phyloP scores from a whole-genome alignment of 2,329 filamentous ascomycete species.

The Botrytis elliptica region DNA sequence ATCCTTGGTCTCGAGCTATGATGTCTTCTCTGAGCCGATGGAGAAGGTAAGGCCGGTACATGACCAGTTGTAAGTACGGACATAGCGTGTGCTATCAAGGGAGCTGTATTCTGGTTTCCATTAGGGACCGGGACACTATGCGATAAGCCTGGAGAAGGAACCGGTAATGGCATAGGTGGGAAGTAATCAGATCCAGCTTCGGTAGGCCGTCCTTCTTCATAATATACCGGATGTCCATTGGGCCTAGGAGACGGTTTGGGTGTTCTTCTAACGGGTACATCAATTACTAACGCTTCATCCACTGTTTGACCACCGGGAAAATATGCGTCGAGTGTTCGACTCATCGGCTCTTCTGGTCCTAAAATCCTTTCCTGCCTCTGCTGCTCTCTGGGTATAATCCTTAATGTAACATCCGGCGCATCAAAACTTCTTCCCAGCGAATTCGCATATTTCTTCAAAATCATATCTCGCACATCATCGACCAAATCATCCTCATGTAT shows the following conservation, averaged over 20 bases:
- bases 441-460: constrained; percentile 90
- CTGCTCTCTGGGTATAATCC: constrained; percentile 70
- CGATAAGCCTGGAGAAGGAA: constrained; percentile 38
- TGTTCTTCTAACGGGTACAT: constrained; percentile 73
- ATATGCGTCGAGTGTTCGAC: constrained; percentile 73
- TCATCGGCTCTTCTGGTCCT: constrained; percentile 83
- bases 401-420: constrained; percentile 81
- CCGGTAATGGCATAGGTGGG: constrained; percentile 59
- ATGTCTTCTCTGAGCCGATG: constrained; percentile 63
- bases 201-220: constrained; percentile 59
- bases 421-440: constrained; percentile 87
- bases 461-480: constrained; percentile 90
- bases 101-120: constrained; percentile 30
- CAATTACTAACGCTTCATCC: constrained; percentile 87
- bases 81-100: constrained; percentile 61
- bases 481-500: constrained; percentile 87
- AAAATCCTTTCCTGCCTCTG: constrained; percentile 65
- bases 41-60: constrained; percentile 77
- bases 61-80: constrained; percentile 79
- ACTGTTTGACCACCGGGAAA: constrained; percentile 85
- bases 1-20: constrained; percentile 60
- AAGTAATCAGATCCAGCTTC: constrained; percentile 81
- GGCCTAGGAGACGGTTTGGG: constrained; percentile 75
- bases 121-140: constrained; percentile 34
- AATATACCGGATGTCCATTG: constrained; percentile 46